A percentile compares a stretch with the other conserved stretches of the same genome.
Evolutionary conservation across 2,329 filamentous ascomycete genomes (phyloP).

Genomic region (Colletotrichum magnum): DNA sequence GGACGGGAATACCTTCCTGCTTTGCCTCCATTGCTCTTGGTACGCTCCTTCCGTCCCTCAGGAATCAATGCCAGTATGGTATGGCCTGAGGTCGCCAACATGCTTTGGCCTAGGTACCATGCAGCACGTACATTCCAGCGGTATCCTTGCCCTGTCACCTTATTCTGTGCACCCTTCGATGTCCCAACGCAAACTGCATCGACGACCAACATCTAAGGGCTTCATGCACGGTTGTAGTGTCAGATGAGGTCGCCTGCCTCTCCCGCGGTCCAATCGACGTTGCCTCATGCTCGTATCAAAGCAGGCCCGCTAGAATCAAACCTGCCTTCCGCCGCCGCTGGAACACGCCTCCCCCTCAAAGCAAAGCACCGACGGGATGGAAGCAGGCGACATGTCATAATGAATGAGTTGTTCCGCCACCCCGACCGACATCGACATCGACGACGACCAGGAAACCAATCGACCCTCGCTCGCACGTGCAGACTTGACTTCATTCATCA

Average conservation of each 20-base stretch:
- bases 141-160: slow-evolving; percentile 18
- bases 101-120: background rate
- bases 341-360: background rate
- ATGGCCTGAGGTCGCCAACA: slow-evolving; percentile 16
- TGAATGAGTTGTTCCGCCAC: slow-evolving; percentile 21
- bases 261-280: background rate
- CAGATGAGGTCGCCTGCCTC: slow-evolving; percentile 6
- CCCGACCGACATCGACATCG: background rate
- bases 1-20: too few species aligned
- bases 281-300: slow-evolving; percentile 5
- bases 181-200: background rate
- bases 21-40: too few species aligned
- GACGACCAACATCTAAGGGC: background rate
- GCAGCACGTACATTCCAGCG: slow-evolving; percentile 6
- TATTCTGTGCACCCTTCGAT: background rate
- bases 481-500: slow-evolving; percentile 5
- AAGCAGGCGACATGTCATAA: slow-evolving; percentile 31
- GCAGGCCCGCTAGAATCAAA: background rate
- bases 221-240: background rate
- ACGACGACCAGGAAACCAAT: background rate
- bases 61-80: background rate
- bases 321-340: background rate
- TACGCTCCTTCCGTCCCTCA: background rate
- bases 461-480: background rate
- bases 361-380: background rate